Evolutionary conservation across 2,329 filamentous ascomycete species (phyloP), one percentile per base, ranked within the genome.

Genomic region (Fusarium sublunatum): DNA sequence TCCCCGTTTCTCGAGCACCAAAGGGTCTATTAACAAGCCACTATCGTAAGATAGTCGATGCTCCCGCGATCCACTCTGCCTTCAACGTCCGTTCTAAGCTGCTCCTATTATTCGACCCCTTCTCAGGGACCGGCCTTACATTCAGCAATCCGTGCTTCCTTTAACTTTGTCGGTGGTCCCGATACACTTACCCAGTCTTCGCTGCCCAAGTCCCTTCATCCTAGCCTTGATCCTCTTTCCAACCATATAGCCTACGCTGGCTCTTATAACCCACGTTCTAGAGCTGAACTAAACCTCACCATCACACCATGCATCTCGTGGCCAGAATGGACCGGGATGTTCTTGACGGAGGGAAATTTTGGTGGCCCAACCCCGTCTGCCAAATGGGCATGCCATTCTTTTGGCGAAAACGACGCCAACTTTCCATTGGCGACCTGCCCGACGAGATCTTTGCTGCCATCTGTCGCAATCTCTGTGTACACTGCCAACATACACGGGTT

Each of bases 391-490:
- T 42, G 12, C 51, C 59, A 34, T 46, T 58, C 41, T 58, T 50
- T 19, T 58, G 53, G 51, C 50, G 51, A 7, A 65, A 58, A 25
- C 56, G 39, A 24, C 50, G 60, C 11, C 51, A 49, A 10, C 51
- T 61, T 41, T 70, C 67, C 13, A 65, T 71, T 5, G 53, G 52
- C 1, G 54, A 66, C 48, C 51, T 71, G 5, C 69, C 69, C 12
- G 64, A 65, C 6, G 69, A 71, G 65, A 71, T 71, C 42, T 53
- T 71, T 25, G 58, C 69, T 24, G 41, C 67, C n/a, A 69, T 71
- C 29, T 71, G 69, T 22, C 64, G 64, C 22, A 66, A 70, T 38
- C 53, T 71, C 11, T 71, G 69, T 53, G 59, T 64, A 25, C 69
- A 71, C 43, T 71, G 69, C 24, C 69, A 67, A 8, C 57, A 63